Percentiles rank a stretch among this genome's conserved stretches.
phyloP scores from a whole-genome alignment of 2,329 filamentous ascomycete species.

The Cylindrodendrum hubeiense region DNA sequence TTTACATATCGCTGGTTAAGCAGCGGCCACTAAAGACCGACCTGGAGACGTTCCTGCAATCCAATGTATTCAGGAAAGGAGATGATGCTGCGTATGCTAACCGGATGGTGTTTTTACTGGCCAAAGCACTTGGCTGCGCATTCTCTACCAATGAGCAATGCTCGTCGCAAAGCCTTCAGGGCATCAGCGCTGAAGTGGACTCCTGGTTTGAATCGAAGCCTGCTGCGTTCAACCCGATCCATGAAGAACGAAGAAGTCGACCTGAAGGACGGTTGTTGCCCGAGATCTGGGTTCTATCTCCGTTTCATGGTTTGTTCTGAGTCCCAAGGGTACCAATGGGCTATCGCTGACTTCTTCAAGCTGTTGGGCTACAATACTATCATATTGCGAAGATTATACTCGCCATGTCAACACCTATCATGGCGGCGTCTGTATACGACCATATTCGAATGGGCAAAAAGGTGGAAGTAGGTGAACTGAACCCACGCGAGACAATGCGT shows the following conservation, averaged over 20 bases:
- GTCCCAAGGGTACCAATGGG: neutral
- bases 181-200: conserved; percentile 11
- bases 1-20: conserved; percentile 30
- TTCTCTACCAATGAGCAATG: conserved; percentile 14
- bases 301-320: conserved; percentile 22
- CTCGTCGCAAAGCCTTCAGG: conserved; percentile 12
- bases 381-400: conserved; percentile 30
- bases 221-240: conserved; percentile 25
- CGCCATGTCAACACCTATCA: conserved; percentile 21
- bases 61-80: conserved; percentile 23
- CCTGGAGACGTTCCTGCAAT: conserved; percentile 33
- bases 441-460: conserved; percentile 26
- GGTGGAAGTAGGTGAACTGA: conserved; percentile 10
- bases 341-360: conserved; percentile 4
- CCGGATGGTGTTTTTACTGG: conserved; percentile 24
- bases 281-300: conserved; percentile 27
- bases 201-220: conserved; percentile 26
- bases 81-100: conserved; percentile 31
- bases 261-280: conserved; percentile 21
- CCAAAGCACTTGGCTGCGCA: conserved; percentile 19
- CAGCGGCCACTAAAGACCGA: conserved; percentile 29
- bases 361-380: conserved; percentile 30
- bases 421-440: conserved; percentile 26
- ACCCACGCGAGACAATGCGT: neutral
- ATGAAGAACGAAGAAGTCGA: conserved; percentile 19